Base-by-base conservation (phyloP, 495 filamentous ascomycete species). In the Penicillium riverlandense region DNA sequence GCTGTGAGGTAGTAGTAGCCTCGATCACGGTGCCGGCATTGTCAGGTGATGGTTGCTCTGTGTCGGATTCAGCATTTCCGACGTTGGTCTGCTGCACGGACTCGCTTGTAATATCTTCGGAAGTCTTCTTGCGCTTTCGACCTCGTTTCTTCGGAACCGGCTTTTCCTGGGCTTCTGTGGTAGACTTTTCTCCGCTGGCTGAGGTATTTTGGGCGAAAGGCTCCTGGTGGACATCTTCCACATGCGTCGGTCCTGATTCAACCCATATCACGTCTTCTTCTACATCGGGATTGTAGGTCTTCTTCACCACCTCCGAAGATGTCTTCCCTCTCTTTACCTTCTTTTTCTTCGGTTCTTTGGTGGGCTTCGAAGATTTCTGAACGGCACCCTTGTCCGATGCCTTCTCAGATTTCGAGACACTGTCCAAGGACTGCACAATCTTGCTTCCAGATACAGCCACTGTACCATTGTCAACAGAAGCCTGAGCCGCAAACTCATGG, bases 111-210 rank as follows among this genome's bases (percentile, higher is more conserved):
- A 34, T 16, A 40, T 60, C 47, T 14, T 66, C 64, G 6, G 45
- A 11, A 7, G 60, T 50, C 41, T 59, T 60, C 58, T 71, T 74
- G 35, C 63, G 64, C 48, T 72, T 72, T 29, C 71, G 66, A 9
- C 71, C 69, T 42, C 69, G 68, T 52, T 72, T 74, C 41, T 68
- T 71, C 16, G 66, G 61, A 0, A 48, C 51, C 13, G 58, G 48
- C 2, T 36, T 13, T 41, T 45, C 8, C 35, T 37, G 29, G 15
- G 34, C 15, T 49, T 50, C n/a, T 46, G 14, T 11, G 16, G 7
- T 27, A 15, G 7, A 35, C 6, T 14, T 29, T n/a, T 44, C 39
- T 7, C 34, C 11, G 34, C 49, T 47, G 1, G 29, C n/a, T 38
- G 34, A 13, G 15, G 36, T 28, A 8, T 34, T 34, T 34, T 10